Evolutionary conservation across 768 basidiomycete genomes (phyloP).

Genomic region (Lactarius trivialis): DNA sequence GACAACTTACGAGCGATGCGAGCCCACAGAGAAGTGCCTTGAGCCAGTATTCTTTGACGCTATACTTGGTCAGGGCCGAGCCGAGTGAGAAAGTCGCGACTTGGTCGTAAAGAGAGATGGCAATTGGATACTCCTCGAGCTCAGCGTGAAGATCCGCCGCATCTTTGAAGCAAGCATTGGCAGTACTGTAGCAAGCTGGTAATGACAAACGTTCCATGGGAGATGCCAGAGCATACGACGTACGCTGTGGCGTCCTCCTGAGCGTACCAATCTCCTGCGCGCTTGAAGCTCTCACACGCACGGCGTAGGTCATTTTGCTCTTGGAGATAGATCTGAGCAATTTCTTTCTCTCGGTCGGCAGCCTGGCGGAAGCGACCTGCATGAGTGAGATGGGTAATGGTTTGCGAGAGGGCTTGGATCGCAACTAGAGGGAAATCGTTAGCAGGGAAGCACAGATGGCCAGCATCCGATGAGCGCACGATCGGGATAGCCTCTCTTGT

Average conservation of each 20-base stretch:
- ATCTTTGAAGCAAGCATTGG: constrained; percentile 92
- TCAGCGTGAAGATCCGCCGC: constrained; percentile 94
- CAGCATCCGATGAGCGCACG: constrained; percentile 45
- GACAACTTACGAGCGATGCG: constrained; percentile 66
- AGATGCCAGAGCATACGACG: constrained; percentile 29
- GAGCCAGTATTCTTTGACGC: constrained; percentile 97
- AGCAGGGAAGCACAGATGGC: not conserved
- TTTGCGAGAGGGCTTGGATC: constrained; percentile 76
- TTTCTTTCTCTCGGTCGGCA: constrained; percentile 96
- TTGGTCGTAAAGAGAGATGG: constrained; percentile 83
- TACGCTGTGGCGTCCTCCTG: constrained; percentile 96
- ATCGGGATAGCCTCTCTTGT: constrained; percentile 82
- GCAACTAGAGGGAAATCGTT: constrained; percentile 53
- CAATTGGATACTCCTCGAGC: constrained; percentile 75
- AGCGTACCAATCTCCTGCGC: constrained; percentile 96
- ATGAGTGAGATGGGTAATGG: constrained; percentile 75
- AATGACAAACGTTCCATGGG: not conserved
- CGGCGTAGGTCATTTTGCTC: constrained; percentile 71
- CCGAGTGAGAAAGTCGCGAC: constrained; percentile 80
- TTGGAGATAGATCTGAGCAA: constrained; percentile 88
- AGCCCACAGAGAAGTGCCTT: constrained; percentile 80
- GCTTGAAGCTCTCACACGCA: constrained; percentile 85
- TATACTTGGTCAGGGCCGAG: constrained; percentile 91
- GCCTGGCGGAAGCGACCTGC: constrained; percentile 93
- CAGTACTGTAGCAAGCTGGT: constrained; percentile 57